phyloP scores from a whole-genome alignment of 495 filamentous ascomycete species.

The Penicillium bovifimosum region DNA sequence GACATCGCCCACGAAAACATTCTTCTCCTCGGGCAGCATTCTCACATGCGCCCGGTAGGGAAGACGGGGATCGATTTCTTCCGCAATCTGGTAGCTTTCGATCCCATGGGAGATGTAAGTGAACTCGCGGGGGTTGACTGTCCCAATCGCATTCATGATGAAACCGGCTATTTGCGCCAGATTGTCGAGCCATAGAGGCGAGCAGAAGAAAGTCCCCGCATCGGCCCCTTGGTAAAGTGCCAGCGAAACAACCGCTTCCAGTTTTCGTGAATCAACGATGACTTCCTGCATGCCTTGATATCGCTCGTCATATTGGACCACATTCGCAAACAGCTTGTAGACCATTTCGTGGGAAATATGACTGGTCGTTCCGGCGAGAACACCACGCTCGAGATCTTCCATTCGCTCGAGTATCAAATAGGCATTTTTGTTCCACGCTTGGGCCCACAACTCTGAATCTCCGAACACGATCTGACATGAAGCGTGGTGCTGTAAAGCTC shows the following conservation, averaged over 20 bases:
- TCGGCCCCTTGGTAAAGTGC: neutral
- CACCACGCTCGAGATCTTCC: neutral
- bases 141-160: neutral
- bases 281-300: neutral
- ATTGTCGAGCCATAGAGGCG: neutral
- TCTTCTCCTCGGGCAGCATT: neutral
- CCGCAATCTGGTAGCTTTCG: neutral
- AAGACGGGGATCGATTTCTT: neutral
- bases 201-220: neutral
- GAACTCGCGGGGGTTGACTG: neutral
- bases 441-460: neutral
- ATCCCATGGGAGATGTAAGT: neutral
- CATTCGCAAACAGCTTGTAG: neutral
- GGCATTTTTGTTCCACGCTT: constrained; percentile 41
- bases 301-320: neutral
- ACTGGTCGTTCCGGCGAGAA: neutral
- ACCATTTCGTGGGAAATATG: neutral
- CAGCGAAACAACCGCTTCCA: neutral
- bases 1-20: neutral
- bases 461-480: neutral
- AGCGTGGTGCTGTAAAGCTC: neutral
- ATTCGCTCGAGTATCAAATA: neutral
- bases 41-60: neutral
- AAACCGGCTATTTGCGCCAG: neutral
- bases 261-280: neutral